Conservation (phyloP, 345 rosid species). For the Citrus australasica region DNA sequence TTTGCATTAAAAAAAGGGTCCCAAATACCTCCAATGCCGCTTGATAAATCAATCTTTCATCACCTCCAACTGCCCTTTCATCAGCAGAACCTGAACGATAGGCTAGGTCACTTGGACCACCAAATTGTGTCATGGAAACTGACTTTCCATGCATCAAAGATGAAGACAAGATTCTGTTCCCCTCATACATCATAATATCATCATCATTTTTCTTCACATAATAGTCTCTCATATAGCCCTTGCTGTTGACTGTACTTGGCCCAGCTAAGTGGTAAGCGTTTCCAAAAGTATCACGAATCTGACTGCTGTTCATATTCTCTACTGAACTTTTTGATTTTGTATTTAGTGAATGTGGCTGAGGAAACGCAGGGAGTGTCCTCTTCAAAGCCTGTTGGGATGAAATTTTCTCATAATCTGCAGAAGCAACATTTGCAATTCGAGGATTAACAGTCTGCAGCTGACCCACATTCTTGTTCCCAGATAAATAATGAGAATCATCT, state of each 20-base stretch:
- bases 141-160: slow-evolving; percentile 49
- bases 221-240: slow-evolving; percentile 39
- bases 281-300: slow-evolving; percentile 35
- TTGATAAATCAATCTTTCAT: slow-evolving; percentile 82
- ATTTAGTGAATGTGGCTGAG: slow-evolving; percentile 29
- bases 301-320: slow-evolving; percentile 34
- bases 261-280: slow-evolving; percentile 30
- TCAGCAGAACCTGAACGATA: slow-evolving; percentile 47
- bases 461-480: slow-evolving; percentile 37
- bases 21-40: slow-evolving; percentile 78
- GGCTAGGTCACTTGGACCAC: slow-evolving; percentile 45
- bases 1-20: neutral
- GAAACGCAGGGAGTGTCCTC: slow-evolving; percentile 52
- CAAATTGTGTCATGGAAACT: slow-evolving; percentile 33
- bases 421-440: slow-evolving; percentile 45
- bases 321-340: slow-evolving; percentile 23
- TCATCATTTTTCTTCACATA: slow-evolving; percentile 32
- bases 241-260: slow-evolving; percentile 34
- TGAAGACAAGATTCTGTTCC: slow-evolving; percentile 60
- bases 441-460: slow-evolving; percentile 39
- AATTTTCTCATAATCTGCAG: slow-evolving; percentile 46
- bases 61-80: slow-evolving; percentile 50
- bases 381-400: slow-evolving; percentile 59
- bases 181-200: slow-evolving; percentile 47
- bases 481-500: slow-evolving; percentile 29